A percentile compares a stretch with the other conserved stretches of the same genome.
Evolutionary conservation across 2,329 filamentous ascomycete genomes (phyloP).

Genomic region (Fusarium sp.): DNA sequence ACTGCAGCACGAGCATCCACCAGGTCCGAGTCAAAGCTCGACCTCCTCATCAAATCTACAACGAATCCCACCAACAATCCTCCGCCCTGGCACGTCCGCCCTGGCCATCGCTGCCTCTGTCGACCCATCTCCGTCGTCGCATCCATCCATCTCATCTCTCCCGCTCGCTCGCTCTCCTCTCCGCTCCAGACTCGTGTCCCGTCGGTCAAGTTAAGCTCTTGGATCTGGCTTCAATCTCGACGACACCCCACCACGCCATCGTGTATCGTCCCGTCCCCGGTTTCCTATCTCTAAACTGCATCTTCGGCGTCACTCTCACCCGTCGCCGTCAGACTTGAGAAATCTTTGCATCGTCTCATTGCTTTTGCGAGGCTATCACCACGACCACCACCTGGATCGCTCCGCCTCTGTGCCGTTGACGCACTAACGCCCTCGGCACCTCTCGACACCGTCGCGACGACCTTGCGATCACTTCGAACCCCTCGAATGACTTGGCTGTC

Average conservation of each 20-base stretch:
- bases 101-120: conserved; percentile 19
- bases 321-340: neutral
- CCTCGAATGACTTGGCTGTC: conserved; percentile 19
- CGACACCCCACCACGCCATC: conserved; percentile 39
- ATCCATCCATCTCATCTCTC: conserved; percentile 21
- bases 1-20: conserved; percentile 19
- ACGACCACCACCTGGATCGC: conserved; percentile 11
- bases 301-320: conserved; percentile 11
- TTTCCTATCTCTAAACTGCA: conserved; percentile 17
- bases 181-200: conserved; percentile 7
- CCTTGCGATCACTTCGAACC: conserved; percentile 22
- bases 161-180: conserved; percentile 14
- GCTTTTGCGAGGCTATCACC: conserved; percentile 27
- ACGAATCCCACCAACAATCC: conserved; percentile 27
- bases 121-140: conserved; percentile 32
- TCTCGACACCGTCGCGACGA: conserved; percentile 32
- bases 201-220: conserved; percentile 25
- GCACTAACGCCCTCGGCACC: conserved; percentile 28
- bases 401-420: conserved; percentile 36
- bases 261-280: conserved; percentile 14
- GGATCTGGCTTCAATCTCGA: conserved; percentile 37
- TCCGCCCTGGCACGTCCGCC: conserved; percentile 22
- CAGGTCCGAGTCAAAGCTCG: conserved; percentile 33
- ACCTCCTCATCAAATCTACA: conserved; percentile 37
- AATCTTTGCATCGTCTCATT: conserved; percentile 11